Base-by-base conservation (phyloP, 164 flowering plant genomes). In the Liriodendron chinense region DNA sequence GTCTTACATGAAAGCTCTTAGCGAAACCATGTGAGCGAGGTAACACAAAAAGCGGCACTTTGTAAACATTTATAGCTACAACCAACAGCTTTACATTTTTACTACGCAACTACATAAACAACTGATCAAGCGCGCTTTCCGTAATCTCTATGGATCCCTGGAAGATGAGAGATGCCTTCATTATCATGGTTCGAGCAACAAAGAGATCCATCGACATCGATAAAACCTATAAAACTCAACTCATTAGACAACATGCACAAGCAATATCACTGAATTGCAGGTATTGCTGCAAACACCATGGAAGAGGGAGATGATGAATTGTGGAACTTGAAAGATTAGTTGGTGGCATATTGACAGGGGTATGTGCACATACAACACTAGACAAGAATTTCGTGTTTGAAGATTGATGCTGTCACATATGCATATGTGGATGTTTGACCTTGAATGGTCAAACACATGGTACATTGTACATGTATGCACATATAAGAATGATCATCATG, bases 181-280 rank as follows among this genome's bases (percentile, higher is more conserved):
- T 87, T 80, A 86, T 85, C 92, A 96, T 85, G 86, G 97, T 89
- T 77, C 98, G 93, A 80, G 98, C 98, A 79, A 96, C 84, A 87
- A 94, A 96, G 82, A 96, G 94, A 89, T 96, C 98, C 97, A 93
- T 89, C 76, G 98, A 91, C 92, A 93, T 91, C 92, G 98, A 94
- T 91, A 92, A 91, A 86, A 94, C 98, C 99, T 96, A 73, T 23
- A 61, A 72, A 65, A 43, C 12, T 18, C 48, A 67, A 26, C 69
- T 67, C 47, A 25, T 82, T 64, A 75, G 75, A 74, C 57, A 53
- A 53, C 43, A 71, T 48, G 73, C 8, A 49, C 34, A 43, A 22
- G 66, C 6, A 57, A n/a, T n/a, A 75, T 2, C n/a, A 22, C 20
- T 28, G 56, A 47, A 69, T 21, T 65, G 25, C 53, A 34, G 23